Evolutionary conservation across 495 filamentous ascomycete species (phyloP), one percentile per base, ranked within the genome.

Genomic region (Cetradonia linearis): DNA sequence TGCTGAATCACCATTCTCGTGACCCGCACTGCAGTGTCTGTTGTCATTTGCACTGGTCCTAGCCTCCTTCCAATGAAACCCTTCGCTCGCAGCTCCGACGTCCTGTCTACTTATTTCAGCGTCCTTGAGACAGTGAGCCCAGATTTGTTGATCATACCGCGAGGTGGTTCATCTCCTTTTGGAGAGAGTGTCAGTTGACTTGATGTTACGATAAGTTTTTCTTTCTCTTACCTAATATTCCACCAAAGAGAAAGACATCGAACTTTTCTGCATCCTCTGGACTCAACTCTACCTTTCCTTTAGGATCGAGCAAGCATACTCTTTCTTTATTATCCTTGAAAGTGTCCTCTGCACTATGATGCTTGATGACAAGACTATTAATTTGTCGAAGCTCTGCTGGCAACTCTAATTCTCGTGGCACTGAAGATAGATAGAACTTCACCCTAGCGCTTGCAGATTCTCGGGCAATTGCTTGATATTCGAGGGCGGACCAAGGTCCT

Each of bases 21-120:
- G 11, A 96, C 93, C 61, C 93, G 78, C 37, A 95, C 93, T 1
- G 93, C 93, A 20, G 93, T 98, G 72, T 98, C 93, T 0, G 93
- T 98, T 10, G 93, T 97, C 93, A 98, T 97, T 72, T 98, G 93
- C 65, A 91, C 83, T 18, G 91, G 89, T 0, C 94, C 94, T 48
- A 98, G 77, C 62, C 91, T 81, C 58, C 93, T 85, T 48, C 92
- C 91, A 63, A 83, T 76, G 67, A 91, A 98, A 28, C 94, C 94
- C 71, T 95, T 94, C 69, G 87, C 89, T 28, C 93, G 83, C 53
- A 98, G 76, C 69, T 98, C 93, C 13, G 87, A 88, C 1, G 93
- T 98, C 44, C 93, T 84, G 73, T 98, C 94, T 95, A 62, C 14
- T 5, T 6, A 10, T 28, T 61, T 42, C 14, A 37, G 30, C 55